These are phyloP conservation scores for Spirogloea muscicola DNA, from an alignment of 139 green algal genomes.

Conservation along the genomic window DNA sequence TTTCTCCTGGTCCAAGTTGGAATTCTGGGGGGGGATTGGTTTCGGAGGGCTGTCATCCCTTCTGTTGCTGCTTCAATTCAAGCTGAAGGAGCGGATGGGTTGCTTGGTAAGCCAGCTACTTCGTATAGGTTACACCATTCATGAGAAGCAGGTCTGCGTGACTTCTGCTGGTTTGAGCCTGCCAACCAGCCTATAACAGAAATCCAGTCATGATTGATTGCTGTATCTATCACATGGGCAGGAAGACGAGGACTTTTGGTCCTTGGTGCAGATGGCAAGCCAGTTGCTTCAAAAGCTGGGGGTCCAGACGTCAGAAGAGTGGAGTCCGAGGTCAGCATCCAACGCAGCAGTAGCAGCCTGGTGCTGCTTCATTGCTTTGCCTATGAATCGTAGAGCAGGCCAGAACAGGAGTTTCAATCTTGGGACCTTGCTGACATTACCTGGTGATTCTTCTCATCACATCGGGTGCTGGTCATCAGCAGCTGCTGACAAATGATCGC, in stretches of 20 bases:
- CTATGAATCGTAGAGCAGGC: background rate
- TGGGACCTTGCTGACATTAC: background rate
- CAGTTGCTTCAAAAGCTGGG: too few relatives aligned
- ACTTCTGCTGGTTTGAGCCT: background rate
- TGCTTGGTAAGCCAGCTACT: too few relatives aligned
- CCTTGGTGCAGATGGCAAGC: too few relatives aligned
- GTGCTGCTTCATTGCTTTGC: background rate
- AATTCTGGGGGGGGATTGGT: constrained; percentile 41
- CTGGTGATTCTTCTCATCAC: background rate
- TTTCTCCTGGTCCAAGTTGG: constrained; percentile 70
- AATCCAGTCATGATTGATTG: background rate
- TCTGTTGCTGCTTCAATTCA: too few relatives aligned
- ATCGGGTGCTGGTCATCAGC: background rate
- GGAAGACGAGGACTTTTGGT: too few relatives aligned
- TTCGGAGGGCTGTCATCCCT: background rate
- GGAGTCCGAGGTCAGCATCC: too few relatives aligned
- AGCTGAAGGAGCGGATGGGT: too few relatives aligned
- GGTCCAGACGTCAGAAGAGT: too few relatives aligned
- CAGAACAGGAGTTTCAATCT: background rate
- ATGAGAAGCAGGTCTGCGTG: background rate
- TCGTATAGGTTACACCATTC: background rate
- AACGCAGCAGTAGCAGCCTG: background rate
- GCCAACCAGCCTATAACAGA: background rate
- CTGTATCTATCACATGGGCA: too few relatives aligned
- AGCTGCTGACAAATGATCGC: background rate